These are phyloP conservation scores for Mortierella sp. DNA, from an alignment of 371 early-diverging fungal species.

Conservation along the genomic window DNA sequence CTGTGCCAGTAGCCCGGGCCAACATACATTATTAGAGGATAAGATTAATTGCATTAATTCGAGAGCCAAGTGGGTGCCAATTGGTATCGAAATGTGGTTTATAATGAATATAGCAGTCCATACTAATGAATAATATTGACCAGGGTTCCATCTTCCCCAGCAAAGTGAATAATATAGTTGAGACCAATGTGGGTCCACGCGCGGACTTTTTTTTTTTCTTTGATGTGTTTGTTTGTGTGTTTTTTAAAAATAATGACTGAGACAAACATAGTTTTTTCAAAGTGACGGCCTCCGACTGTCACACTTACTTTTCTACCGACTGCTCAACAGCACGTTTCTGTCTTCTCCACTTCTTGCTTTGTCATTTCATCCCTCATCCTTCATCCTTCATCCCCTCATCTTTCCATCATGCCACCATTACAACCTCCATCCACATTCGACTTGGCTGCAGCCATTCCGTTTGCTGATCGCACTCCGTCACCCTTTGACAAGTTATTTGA, in stretches of 20 bases:
- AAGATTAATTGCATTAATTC: background rate
- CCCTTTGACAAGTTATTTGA: slow-evolving; percentile 34
- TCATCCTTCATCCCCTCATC: background rate
- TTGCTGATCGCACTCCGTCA: slow-evolving; percentile 30
- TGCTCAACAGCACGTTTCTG: background rate
- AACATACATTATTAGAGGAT: background rate
- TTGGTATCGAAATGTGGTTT: background rate
- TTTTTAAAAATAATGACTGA: slow-evolving; percentile 3
- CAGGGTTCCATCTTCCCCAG: slow-evolving; percentile 2
- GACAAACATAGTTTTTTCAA: slow-evolving; percentile 7
- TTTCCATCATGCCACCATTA: slow-evolving; percentile 29
- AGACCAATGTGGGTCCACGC: background rate
- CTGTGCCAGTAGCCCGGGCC: slow-evolving; percentile 1
- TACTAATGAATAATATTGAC: too few relatives aligned
- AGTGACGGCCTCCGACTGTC: background rate
- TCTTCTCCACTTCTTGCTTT: background rate
- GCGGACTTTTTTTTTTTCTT: slow-evolving; percentile 11
- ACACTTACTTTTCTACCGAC: too few relatives aligned
- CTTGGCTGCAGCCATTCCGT: slow-evolving; percentile 30
- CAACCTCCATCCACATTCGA: slow-evolving; percentile 25
- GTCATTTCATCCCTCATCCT: background rate
- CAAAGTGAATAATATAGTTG: background rate
- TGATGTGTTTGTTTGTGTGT: too few relatives aligned
- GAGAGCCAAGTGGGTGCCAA: slow-evolving; percentile 1
- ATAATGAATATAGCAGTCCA: too few relatives aligned